Conservation (phyloP, 2,329 filamentous ascomycete species). For the Xylariaceae sp. region DNA sequence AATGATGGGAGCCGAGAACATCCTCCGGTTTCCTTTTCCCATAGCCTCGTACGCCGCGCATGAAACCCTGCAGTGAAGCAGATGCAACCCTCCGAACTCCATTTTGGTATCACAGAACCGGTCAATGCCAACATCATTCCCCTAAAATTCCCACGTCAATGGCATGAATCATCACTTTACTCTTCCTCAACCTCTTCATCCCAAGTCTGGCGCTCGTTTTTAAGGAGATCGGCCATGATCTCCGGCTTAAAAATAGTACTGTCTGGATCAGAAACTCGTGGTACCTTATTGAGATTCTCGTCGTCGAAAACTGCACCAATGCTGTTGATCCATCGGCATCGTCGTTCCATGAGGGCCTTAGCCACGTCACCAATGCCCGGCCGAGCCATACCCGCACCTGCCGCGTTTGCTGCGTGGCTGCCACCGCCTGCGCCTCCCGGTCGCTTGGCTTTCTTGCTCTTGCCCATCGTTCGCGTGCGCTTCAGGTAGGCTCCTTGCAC, state of each 20-base stretch:
- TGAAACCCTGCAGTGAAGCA: no score
- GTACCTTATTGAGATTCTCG: slow-evolving; percentile 70
- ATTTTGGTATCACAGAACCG: slow-evolving; percentile 13
- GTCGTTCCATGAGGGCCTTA: slow-evolving; percentile 85
- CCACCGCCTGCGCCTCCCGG: slow-evolving; percentile 72
- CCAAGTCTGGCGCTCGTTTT: slow-evolving; percentile 75
- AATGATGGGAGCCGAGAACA: no score
- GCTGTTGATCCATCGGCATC: slow-evolving; percentile 82
- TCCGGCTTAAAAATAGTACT: slow-evolving; percentile 70
- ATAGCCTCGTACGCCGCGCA: no score
- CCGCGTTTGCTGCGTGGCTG: slow-evolving; percentile 57
- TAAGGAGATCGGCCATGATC: slow-evolving; percentile 69
- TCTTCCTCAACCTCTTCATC: slow-evolving; percentile 74
- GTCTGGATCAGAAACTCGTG: slow-evolving; percentile 58
- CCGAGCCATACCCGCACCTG: slow-evolving; percentile 59
- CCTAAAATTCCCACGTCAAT: neutral
- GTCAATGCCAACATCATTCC: slow-evolving; percentile 5
- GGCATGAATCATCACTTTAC: slow-evolving; percentile 21
- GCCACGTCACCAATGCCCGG: slow-evolving; percentile 87
- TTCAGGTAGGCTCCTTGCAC: slow-evolving; percentile 95
- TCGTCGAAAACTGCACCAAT: slow-evolving; percentile 89
- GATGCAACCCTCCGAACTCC: no score
- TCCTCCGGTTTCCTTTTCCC: no score
- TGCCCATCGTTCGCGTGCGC: slow-evolving; percentile 87
- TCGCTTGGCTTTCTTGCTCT: slow-evolving; percentile 85